These are phyloP conservation scores for Exophiala spinifera DNA, from an alignment of 2,329 filamentous ascomycete genomes.

Conservation along the genomic window DNA sequence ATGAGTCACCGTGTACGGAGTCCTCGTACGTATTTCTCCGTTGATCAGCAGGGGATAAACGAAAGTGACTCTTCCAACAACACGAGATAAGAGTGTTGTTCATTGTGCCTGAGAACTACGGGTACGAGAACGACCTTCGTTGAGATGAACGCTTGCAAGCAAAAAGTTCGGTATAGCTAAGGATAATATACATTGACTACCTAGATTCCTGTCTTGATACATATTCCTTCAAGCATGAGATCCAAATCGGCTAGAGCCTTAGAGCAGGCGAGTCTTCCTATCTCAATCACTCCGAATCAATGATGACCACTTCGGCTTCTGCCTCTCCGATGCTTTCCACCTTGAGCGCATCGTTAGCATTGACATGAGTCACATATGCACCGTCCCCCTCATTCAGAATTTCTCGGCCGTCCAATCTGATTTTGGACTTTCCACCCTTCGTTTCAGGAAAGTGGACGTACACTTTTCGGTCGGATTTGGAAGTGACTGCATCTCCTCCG, in stretches of 20 bases:
- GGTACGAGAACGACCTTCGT: not conserved
- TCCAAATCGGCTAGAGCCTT: too few species aligned
- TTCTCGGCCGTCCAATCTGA: slow-evolving; percentile 64
- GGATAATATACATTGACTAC: too few species aligned
- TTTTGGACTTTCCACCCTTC: slow-evolving; percentile 68
- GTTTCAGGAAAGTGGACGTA: slow-evolving; percentile 80
- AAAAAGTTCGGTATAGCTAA: too few species aligned
- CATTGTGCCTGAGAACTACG: too few species aligned
- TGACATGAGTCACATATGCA: slow-evolving; percentile 67
- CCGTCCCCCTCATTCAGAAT: slow-evolving; percentile 75
- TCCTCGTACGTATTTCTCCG: too few species aligned
- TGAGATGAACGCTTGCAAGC: not conserved
- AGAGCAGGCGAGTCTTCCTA: too few species aligned
- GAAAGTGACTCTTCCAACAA: not conserved
- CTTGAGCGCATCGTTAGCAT: slow-evolving; percentile 60
- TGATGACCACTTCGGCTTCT: slow-evolving; percentile 66
- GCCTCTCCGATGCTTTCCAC: slow-evolving; percentile 67
- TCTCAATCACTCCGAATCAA: slow-evolving; percentile 57
- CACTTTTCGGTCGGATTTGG: slow-evolving; percentile 61
- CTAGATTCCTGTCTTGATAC: too few species aligned
- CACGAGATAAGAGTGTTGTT: too few species aligned
- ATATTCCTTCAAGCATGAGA: too few species aligned
- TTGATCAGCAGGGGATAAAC: not conserved
- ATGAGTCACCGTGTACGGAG: not conserved
- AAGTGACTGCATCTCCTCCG: slow-evolving; percentile 38